Evolutionary conservation across 495 filamentous ascomycete species (phyloP), one percentile per base, ranked within the genome.

Genomic region (Xylaria curta): DNA sequence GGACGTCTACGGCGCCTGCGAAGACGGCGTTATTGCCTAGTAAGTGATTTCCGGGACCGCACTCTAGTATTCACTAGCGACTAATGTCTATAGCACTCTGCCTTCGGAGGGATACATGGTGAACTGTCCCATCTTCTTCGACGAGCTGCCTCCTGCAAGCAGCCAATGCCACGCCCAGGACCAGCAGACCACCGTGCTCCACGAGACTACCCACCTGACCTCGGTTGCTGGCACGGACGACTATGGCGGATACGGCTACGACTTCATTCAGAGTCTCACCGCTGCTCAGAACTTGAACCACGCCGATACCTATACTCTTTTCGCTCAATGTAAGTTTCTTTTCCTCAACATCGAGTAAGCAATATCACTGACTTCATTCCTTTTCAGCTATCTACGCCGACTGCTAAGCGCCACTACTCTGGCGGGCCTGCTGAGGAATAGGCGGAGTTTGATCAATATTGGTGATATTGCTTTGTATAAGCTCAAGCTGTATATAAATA

Each of bases 301-400:
- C 74, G 90, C 90, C 24, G 90, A 91, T 77, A 85, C 87, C 0
- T 91, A 89, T 73, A 84, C 90, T 0, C 78, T 91, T 31, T 91
- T 88, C 76, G 85, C 89, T 31, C 89, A 90, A 72, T 67, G 64
- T 67, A 67, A 56, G 47, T 40, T 67, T 67, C 4, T 33, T 3
- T n/a, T 42, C 47, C 33, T 15, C 9, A 4, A 53, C 17, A 49
- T 13, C 24, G 2, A 31, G 7, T 31, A 56, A 17, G 49, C 3
- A 10, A 3, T n/a, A 1, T 67, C 42, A n/a, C 64, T 67, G 9
- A 67, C 36, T 24, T 67, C 15, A 7, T 19, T 54, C 28, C 12
- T 44, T 12, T 42, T 40, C 26, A 67, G 84, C 70, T 66, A 68
- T 78, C 70, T 78, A 76, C 66, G 76, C 76, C 42, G 72, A 70